A percentile compares a stretch with the other conserved stretches of the same genome.
These are phyloP conservation scores for Metschnikowia dekortorum DNA, from an alignment of 805 yeast genomes.

Conservation along the genomic window DNA sequence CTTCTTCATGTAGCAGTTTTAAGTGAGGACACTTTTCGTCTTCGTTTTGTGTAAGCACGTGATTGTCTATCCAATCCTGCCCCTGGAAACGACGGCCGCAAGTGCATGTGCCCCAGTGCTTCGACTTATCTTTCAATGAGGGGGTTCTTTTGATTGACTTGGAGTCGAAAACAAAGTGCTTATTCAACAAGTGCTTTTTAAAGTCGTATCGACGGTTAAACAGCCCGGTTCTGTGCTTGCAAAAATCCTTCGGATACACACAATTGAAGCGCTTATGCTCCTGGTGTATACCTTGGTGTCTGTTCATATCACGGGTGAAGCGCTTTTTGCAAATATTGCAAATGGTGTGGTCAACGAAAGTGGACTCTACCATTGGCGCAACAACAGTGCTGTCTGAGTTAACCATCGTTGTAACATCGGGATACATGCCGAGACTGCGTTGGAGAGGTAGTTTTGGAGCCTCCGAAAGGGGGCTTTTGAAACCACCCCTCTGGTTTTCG, in stretches of 20 bases:
- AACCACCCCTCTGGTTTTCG: not conserved
- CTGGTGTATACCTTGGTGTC: conserved; percentile 63
- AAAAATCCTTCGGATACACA: conserved; percentile 49
- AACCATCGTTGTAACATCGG: conserved; percentile 37
- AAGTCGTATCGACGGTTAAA: conserved; percentile 67
- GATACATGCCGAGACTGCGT: conserved; percentile 20
- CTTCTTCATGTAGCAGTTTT: not conserved
- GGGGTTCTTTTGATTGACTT: conserved; percentile 40
- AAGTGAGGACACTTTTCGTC: conserved; percentile 19
- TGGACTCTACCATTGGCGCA: conserved; percentile 34
- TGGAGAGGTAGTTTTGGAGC: not conserved
- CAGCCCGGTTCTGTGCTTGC: conserved; percentile 56
- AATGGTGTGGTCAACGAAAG: conserved; percentile 34
- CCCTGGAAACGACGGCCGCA: conserved; percentile 34
- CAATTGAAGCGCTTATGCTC: conserved; percentile 53
- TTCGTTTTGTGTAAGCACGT: conserved; percentile 26
- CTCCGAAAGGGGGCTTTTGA: not conserved
- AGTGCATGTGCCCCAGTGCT: conserved; percentile 47
- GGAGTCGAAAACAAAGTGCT: conserved; percentile 55
- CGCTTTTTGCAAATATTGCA: conserved; percentile 52
- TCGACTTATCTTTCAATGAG: conserved; percentile 50
- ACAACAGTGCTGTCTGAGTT: conserved; percentile 30
- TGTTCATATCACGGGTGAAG: conserved; percentile 55
- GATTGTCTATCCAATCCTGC: conserved; percentile 35
- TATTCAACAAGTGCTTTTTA: conserved; percentile 59